These are phyloP conservation scores for Mycena belliarum DNA, from an alignment of 768 basidiomycete species.

Conservation along the genomic window DNA sequence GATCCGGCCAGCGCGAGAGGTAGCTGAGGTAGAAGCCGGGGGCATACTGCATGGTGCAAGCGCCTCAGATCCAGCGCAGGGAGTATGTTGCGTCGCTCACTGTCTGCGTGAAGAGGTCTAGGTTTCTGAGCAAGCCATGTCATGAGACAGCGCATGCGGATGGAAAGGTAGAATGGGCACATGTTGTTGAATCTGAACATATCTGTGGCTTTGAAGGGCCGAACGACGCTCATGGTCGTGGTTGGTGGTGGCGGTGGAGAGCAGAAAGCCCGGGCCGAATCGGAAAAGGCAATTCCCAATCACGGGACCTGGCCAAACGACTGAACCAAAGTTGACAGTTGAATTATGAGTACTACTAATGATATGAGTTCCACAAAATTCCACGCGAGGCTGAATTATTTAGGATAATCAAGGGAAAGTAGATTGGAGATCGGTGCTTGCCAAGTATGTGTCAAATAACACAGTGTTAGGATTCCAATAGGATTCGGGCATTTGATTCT, in stretches of 20 bases:
- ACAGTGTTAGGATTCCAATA: too few relatives aligned
- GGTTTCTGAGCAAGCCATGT: constrained; percentile 55
- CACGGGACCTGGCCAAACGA: background rate
- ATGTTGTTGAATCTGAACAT: constrained; percentile 93
- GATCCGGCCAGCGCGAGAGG: constrained; percentile 88
- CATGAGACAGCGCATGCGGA: background rate
- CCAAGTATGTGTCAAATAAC: too few relatives aligned
- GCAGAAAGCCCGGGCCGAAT: background rate
- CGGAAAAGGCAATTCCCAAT: background rate
- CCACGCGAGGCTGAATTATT: too few relatives aligned
- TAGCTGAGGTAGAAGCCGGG: constrained; percentile 89
- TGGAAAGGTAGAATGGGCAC: constrained; percentile 33
- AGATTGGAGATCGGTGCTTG: too few relatives aligned
- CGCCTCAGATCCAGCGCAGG: background rate
- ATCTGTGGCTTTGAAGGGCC: constrained; percentile 87
- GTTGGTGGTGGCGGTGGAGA: background rate
- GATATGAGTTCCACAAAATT: too few relatives aligned
- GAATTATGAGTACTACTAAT: too few relatives aligned
- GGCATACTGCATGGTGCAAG: constrained; percentile 64
- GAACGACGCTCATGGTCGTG: constrained; percentile 75
- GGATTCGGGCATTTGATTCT: too few relatives aligned
- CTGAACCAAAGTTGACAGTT: background rate
- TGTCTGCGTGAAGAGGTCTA: constrained; percentile 98
- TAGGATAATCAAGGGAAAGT: too few relatives aligned
- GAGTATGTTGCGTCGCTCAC: constrained; percentile 47